These are phyloP conservation scores for Nepenthes alata DNA, from an alignment of 179 eudicot genomes.

Conservation along the genomic window DNA sequence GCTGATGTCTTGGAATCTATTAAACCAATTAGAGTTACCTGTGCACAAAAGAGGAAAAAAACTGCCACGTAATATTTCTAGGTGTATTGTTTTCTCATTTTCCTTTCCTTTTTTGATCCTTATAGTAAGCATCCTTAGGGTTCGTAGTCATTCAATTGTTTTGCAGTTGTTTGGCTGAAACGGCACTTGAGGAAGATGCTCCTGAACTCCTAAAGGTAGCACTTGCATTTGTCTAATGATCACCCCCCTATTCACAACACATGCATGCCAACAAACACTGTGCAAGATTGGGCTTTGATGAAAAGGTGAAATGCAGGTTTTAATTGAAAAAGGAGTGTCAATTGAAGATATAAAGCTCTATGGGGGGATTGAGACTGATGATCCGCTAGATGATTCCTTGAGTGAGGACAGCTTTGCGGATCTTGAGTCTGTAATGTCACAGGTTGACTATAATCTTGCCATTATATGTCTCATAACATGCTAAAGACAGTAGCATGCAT, in stretches of 20 bases:
- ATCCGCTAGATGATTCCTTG: conserved; percentile 39
- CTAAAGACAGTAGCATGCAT: not conserved
- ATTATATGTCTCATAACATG: not conserved
- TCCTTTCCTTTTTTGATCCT: not conserved
- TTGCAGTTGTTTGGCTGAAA: conserved; percentile 74
- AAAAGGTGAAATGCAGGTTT: conserved; percentile 36
- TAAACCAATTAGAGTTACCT: conserved; percentile 26
- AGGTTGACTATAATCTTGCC: conserved; percentile 34
- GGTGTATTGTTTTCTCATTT: not conserved
- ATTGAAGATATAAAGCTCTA: conserved; percentile 77
- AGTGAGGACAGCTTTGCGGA: conserved; percentile 60
- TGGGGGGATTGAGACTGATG: conserved; percentile 57
- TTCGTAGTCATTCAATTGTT: conserved; percentile 14
- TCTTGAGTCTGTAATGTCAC: conserved; percentile 70
- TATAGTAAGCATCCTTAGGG: conserved; percentile 1
- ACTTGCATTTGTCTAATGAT: not conserved
- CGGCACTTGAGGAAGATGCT: conserved; percentile 95
- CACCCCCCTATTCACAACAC: not conserved
- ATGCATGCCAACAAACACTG: not conserved
- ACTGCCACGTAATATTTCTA: conserved; percentile 55
- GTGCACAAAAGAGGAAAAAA: conserved; percentile 47
- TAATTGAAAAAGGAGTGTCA: conserved; percentile 65
- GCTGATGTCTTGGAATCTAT: conserved; percentile 30
- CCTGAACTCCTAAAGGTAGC: conserved; percentile 86
- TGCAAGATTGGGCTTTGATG: not conserved